A percentile compares a stretch with the other conserved stretches of the same genome.
phyloP scores from a whole-genome alignment of 1,284 basidiomycete genomes.

The Microbotryomycetes sp. region DNA sequence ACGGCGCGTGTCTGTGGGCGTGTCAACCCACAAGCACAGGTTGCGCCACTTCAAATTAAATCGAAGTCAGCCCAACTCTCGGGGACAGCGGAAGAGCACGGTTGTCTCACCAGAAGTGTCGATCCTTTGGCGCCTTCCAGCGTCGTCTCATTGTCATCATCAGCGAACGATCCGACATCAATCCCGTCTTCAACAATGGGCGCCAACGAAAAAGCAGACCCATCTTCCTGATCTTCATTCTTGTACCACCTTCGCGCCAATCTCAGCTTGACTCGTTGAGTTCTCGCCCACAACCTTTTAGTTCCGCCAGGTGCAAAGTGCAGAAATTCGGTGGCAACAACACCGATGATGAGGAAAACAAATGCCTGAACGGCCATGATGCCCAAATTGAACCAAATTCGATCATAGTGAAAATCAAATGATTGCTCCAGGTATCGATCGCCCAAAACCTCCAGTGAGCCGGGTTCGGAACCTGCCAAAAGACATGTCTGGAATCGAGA shows the following conservation, averaged over 20 bases:
- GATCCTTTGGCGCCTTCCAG: conserved; percentile 27
- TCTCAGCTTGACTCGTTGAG: conserved; percentile 24
- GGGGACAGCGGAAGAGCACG: conserved; percentile 45
- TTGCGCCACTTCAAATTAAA: conserved; percentile 45
- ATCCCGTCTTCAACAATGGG: neutral
- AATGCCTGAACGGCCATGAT: conserved; percentile 44
- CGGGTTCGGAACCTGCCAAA: conserved; percentile 43
- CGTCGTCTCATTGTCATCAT: neutral
- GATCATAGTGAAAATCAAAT: conserved; percentile 42
- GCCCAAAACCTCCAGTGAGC: conserved; percentile 41
- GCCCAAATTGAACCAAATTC: conserved; percentile 49
- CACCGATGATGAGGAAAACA: conserved; percentile 36
- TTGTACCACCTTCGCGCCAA: conserved; percentile 23
- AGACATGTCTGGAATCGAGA: conserved; percentile 40
- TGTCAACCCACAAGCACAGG: conserved; percentile 40
- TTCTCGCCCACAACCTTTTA: conserved; percentile 36
- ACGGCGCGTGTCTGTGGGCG: conserved; percentile 29
- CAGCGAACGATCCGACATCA: neutral
- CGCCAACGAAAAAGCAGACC: neutral
- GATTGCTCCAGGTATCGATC: conserved; percentile 41
- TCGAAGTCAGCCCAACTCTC: conserved; percentile 11
- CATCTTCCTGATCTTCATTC: conserved; percentile 1
- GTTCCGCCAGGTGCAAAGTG: conserved; percentile 26
- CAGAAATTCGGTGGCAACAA: conserved; percentile 33
- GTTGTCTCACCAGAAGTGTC: conserved; percentile 46